Evolutionary conservation across 257 asterid genomes (phyloP), one percentile per base, ranked within the genome.

Genomic region (Oldenlandia corymbosa): DNA sequence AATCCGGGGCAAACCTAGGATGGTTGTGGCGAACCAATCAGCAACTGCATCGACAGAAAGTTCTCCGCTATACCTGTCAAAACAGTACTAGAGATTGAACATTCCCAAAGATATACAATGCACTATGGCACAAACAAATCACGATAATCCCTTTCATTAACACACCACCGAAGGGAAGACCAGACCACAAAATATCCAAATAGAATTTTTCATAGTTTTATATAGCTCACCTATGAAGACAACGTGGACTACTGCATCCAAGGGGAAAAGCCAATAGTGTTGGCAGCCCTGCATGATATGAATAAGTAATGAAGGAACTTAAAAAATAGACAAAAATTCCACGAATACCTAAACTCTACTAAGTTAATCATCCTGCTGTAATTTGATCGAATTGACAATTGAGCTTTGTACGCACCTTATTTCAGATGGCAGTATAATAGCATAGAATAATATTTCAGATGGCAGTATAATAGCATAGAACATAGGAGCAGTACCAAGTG

Each of bases 21-120:
- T 81, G 77, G 68, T 74, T 54, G 94, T 79, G 12, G 95, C 91
- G 71, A 92, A 52, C 99, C 99, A 92, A 69, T 92, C 91, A 31
- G 96, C 82, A 69, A 89, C 72, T 62, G 87, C 79, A 81, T 89
- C 97, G 69, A 92, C 84, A 51, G 97, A 89, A 72, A 85, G 88
- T 71, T 85, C 94, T 58, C 83, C 91, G 47, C 71, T 79, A 65
- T 83, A 89, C 86, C 99, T 92, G 81, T 65, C 70, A 36, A 53
- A 52, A 73, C 62, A 60, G 71, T 47, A 42, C 53, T 37, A 73
- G 34, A n/a, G 61, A 53, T 28, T 34, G 54, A 62, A 27, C 5
- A 45, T 45, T 8, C 39, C 42, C 7, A 13, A 23, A 56, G 21
- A 16, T 30, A n/a, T 30, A 57, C 46, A 31, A 56, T 5, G 27